phyloP scores from a whole-genome alignment of 495 filamentous ascomycete species.

The Apiosordaria backusii region DNA sequence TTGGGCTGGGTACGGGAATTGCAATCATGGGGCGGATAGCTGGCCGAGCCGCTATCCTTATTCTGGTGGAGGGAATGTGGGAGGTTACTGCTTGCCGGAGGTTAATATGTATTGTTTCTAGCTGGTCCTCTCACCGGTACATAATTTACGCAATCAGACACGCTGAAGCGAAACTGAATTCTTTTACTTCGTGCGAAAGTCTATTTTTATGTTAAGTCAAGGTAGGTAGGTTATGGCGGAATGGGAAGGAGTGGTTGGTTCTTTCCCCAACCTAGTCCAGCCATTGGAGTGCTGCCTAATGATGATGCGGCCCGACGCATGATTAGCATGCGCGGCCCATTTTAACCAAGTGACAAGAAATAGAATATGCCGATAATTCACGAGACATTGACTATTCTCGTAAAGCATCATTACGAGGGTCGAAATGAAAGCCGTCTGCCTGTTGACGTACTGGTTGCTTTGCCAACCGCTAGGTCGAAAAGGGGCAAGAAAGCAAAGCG shows the following conservation, averaged over 20 bases:
- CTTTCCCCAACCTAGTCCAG: background rate
- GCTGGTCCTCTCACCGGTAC: too few relatives aligned
- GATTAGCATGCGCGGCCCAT: background rate
- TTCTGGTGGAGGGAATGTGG: background rate
- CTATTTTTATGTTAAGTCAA: too few relatives aligned
- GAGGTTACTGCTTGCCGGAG: background rate
- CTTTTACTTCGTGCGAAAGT: too few relatives aligned
- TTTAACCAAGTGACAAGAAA: too few relatives aligned
- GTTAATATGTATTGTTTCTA: background rate
- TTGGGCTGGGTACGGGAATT: background rate
- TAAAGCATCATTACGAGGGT: too few relatives aligned
- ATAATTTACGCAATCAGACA: too few relatives aligned
- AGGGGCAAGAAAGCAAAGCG: background rate
- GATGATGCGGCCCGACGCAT: background rate
- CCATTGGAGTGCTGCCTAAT: background rate
- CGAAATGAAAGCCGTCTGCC: background rate
- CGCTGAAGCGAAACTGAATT: too few relatives aligned
- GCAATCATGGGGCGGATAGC: background rate
- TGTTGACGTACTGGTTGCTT: background rate
- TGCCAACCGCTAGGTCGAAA: background rate
- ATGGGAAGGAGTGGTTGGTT: background rate
- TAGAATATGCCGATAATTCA: too few relatives aligned
- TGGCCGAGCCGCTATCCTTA: background rate
- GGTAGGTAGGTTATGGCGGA: background rate
- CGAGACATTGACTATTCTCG: too few relatives aligned